Evolutionary conservation across 2,329 filamentous ascomycete genomes (phyloP).

Genomic region (Polychaeton citri): DNA sequence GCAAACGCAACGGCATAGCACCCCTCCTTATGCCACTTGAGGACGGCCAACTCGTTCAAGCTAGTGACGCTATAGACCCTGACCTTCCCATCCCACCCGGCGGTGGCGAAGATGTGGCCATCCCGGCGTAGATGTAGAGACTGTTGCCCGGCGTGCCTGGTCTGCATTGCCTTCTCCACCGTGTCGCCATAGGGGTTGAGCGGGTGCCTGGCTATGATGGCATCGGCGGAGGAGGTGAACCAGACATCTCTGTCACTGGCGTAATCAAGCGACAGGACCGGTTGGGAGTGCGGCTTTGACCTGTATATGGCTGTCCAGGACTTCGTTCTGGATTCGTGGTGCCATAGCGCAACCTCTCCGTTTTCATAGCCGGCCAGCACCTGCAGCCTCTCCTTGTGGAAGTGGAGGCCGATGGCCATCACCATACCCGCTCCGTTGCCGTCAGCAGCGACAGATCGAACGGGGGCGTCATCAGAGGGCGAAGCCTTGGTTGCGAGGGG

Average conservation of each 20-base stretch:
- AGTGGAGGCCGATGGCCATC: slow-evolving; percentile 58
- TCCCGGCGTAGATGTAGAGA: slow-evolving; percentile 64
- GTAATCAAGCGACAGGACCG: slow-evolving; percentile 53
- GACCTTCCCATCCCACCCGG: slow-evolving; percentile 77
- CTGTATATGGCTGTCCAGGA: slow-evolving; percentile 47
- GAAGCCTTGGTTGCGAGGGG: slow-evolving; percentile 11
- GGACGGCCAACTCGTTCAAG: slow-evolving; percentile 74
- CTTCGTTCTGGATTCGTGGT: slow-evolving; percentile 24
- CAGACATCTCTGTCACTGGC: slow-evolving; percentile 41
- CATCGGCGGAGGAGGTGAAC: slow-evolving; percentile 72
- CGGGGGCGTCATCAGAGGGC: slow-evolving; percentile 26
- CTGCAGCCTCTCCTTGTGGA: slow-evolving; percentile 34
- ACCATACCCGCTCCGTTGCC: slow-evolving; percentile 59
- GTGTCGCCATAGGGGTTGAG: slow-evolving; percentile 26
- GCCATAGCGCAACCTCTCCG: slow-evolving; percentile 52
- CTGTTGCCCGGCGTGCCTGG: slow-evolving; percentile 85
- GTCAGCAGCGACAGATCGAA: slow-evolving; percentile 10
- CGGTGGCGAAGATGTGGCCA: slow-evolving; percentile 72
- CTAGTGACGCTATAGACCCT: slow-evolving; percentile 55
- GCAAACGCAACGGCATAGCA: slow-evolving; percentile 73
- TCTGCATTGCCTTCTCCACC: slow-evolving; percentile 39
- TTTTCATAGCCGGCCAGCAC: slow-evolving; percentile 76
- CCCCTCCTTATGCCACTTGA: slow-evolving; percentile 88
- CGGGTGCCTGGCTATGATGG: slow-evolving; percentile 62
- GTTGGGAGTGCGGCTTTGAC: slow-evolving; percentile 59